Conservation (phyloP, 2,329 filamentous ascomycete species). For the Chrysoporthe deuterocubensis region DNA sequence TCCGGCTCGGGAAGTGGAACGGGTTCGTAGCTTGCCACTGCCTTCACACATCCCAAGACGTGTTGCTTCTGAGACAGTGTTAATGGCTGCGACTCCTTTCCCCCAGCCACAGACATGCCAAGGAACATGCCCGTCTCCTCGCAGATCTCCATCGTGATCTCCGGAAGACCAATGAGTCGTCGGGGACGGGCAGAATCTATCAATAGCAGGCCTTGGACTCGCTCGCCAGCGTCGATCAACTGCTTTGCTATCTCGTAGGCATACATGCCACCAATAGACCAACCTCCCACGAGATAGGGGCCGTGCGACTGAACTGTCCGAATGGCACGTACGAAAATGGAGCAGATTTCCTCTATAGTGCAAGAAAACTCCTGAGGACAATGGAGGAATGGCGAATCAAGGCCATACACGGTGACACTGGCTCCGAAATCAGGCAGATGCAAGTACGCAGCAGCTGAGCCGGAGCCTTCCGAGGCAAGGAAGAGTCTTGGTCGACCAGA, state of each 20-base stretch:
- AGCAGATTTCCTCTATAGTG: conserved; percentile 12
- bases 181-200: conserved; percentile 10
- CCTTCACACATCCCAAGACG: conserved; percentile 7
- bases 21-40: background rate
- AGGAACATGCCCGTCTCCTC: conserved; percentile 14
- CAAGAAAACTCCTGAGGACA: background rate
- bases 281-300: conserved; percentile 27
- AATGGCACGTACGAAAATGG: conserved; percentile 3
- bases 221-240: conserved; percentile 6
- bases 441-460: conserved; percentile 20
- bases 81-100: background rate
- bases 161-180: conserved; percentile 1
- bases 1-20: too few species aligned
- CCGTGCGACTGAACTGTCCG: conserved; percentile 24
- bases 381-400: conserved; percentile 17
- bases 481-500: conserved; percentile 11
- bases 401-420: conserved; percentile 10
- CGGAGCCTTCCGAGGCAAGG: conserved; percentile 17
- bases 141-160: conserved; percentile 7
- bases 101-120: background rate
- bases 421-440: conserved; percentile 13
- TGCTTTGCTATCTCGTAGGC: conserved; percentile 37
- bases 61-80: conserved; percentile 6
- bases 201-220: background rate
- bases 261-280: conserved; percentile 30